Evolutionary conservation across 2,329 filamentous ascomycete species (phyloP).

Genomic region (Trichoderma harzianum): DNA sequence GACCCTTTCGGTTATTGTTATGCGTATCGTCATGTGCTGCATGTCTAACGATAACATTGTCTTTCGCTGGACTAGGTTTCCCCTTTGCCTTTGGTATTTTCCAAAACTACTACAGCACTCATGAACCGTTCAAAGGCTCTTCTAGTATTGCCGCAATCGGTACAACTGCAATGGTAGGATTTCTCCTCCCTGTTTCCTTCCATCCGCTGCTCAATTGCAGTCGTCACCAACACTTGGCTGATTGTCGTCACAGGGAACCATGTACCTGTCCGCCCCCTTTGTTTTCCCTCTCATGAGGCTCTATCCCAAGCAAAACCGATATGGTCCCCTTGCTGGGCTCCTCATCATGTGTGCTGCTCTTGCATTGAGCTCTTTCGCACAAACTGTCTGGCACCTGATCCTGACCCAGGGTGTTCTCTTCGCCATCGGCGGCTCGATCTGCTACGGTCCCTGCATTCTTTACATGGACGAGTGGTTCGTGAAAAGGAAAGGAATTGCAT

Average conservation of each 20-base stretch:
- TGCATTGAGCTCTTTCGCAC: conserved; percentile 47
- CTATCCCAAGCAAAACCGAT: conserved; percentile 36
- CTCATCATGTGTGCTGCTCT: conserved; percentile 47
- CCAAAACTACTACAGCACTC: conserved; percentile 59
- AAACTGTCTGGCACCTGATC: conserved; percentile 48
- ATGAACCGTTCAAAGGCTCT: conserved; percentile 50
- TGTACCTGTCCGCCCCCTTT: conserved; percentile 48
- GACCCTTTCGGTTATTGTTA: neutral
- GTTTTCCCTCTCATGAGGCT: conserved; percentile 43
- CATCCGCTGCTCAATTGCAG: neutral
- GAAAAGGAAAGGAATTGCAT: conserved; percentile 23
- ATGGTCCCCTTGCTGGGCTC: conserved; percentile 40
- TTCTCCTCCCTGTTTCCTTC: neutral
- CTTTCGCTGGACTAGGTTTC: conserved; percentile 46
- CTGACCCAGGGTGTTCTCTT: conserved; percentile 56
- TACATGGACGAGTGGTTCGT: conserved; percentile 58
- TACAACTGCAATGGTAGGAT: conserved; percentile 50
- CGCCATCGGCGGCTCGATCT: conserved; percentile 48
- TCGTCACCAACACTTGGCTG: neutral
- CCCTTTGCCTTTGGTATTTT: conserved; percentile 64
- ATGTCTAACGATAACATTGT: neutral
- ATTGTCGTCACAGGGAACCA: conserved; percentile 36
- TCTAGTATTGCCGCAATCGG: conserved; percentile 56
- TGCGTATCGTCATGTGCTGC: neutral
- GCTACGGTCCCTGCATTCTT: conserved; percentile 50